phyloP scores from a whole-genome alignment of 1,284 basidiomycete species.

The Rhodotorula sp. region DNA sequence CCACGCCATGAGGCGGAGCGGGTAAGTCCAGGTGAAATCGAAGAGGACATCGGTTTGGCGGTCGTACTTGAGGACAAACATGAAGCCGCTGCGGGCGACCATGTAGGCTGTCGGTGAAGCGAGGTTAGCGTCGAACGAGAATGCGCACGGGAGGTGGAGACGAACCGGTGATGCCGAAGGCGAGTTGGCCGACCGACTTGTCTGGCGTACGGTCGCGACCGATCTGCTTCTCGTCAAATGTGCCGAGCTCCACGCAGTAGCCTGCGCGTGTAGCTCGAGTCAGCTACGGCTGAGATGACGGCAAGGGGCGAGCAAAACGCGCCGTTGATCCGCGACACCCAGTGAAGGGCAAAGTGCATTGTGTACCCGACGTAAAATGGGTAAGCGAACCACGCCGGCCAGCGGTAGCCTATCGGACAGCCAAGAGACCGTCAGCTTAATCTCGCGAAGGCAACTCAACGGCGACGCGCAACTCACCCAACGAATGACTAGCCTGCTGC shows the following conservation, averaged over 20 bases:
- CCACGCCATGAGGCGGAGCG: slow-evolving; percentile 24
- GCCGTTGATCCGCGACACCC: slow-evolving; percentile 15
- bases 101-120: slow-evolving; percentile 15
- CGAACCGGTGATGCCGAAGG: slow-evolving; percentile 14
- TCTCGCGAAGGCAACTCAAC: neutral
- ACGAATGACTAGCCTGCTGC: slow-evolving; percentile 13
- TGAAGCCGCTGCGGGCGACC: slow-evolving; percentile 21
- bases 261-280: neutral
- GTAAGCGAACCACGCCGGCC: slow-evolving; percentile 25
- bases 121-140: neutral
- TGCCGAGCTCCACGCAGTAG: slow-evolving; percentile 19
- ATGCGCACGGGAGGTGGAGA: neutral
- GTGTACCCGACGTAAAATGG: slow-evolving; percentile 19
- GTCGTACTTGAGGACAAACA: slow-evolving; percentile 23
- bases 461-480: slow-evolving; percentile 2
- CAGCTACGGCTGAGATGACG: neutral
- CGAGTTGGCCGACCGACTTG: slow-evolving; percentile 16
- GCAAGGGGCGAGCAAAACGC: neutral
- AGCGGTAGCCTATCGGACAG: slow-evolving; percentile 12
- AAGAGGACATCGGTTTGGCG: slow-evolving; percentile 5
- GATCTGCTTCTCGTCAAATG: slow-evolving; percentile 28
- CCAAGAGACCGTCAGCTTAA: neutral
- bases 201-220: slow-evolving; percentile 31
- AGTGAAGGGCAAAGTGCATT: slow-evolving; percentile 16
- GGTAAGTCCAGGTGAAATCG: slow-evolving; percentile 14